Base-by-base conservation (phyloP, 2,329 filamentous ascomycete species). In the Ophiostoma sp. region DNA sequence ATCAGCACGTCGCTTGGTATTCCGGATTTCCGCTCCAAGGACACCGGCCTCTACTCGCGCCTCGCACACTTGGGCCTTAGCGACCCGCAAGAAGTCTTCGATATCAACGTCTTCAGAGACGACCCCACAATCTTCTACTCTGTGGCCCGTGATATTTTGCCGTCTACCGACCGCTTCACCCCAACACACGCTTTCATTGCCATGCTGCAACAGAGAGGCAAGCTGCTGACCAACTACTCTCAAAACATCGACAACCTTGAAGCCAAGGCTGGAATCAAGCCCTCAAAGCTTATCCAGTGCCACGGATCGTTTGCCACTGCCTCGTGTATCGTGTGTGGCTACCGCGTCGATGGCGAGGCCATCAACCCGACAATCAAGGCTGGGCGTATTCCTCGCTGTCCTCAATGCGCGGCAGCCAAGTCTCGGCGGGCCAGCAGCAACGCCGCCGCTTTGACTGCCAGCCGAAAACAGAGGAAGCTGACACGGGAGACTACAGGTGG, bases 211-310 rank as follows among this genome's bases (percentile, higher is more conserved):
- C 86, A 94, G 75, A 91, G 93, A 79, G 89, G 87, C 74, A 97
- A 97, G 79, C 86, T 99, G 7, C 86, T 97, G 72, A 98, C 94
- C 60, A 97, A 98, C 81, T 99, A 97, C 82, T 96, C 95, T 0
- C 95, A 99, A 78, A 99, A 99, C 79, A 98, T 99, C 76, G 95
- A 99, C 82, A 97, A 97, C 75, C 88, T 97, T 68, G 94, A 99
- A 79, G 86, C 89, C 72, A 89, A 91, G 76, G 94, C 94, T 0
- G 95, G 95, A 31, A 92, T 99, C 72, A 80, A 83, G 31, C 85
- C 87, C 1, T 89, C 92, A 44, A 96, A 95, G 77, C 85, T 98
- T 23, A 90, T 99, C 36, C 94, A 99, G 80, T 98, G 95, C 78
- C 95, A 99, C 78, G 95, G 95, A 72, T 97, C 93, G 7, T 98